A percentile compares a stretch with the other conserved stretches of the same genome.
Evolutionary conservation across 2,329 filamentous ascomycete genomes (phyloP).

Genomic region (Ceratocystis eucalypticola): DNA sequence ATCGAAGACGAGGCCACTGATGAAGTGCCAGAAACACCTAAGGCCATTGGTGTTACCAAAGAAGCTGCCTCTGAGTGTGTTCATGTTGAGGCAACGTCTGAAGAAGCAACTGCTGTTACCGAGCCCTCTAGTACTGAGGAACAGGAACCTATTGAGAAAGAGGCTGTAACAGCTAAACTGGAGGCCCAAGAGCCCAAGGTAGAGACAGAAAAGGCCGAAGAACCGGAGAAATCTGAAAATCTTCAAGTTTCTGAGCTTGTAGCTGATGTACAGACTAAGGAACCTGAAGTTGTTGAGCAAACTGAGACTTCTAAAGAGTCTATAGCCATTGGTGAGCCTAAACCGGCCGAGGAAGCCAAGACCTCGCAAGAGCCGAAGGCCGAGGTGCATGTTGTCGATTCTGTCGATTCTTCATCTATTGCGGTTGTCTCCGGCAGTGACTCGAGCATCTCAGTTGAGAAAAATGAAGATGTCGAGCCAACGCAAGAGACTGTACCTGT

Average conservation of each 20-base stretch:
- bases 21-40: background rate
- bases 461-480: background rate
- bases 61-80: slow-evolving; percentile 11
- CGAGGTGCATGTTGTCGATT: background rate
- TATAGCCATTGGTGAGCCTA: background rate
- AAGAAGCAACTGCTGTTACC: background rate
- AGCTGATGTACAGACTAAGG: background rate
- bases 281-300: background rate
- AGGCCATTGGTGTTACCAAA: slow-evolving; percentile 3
- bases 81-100: background rate
- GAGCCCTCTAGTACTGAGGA: background rate
- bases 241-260: background rate
- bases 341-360: background rate
- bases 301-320: background rate
- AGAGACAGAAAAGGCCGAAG: background rate
- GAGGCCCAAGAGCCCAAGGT: background rate
- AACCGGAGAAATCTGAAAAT: background rate
- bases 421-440: background rate
- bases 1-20: slow-evolving; percentile 1
- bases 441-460: background rate
- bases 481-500: background rate
- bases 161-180: background rate
- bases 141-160: background rate
- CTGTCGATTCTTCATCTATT: background rate
- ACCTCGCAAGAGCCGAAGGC: background rate